These are phyloP conservation scores for Leishmania aethiopica DNA, from an alignment of 208 protist species.

Conservation along the genomic window DNA sequence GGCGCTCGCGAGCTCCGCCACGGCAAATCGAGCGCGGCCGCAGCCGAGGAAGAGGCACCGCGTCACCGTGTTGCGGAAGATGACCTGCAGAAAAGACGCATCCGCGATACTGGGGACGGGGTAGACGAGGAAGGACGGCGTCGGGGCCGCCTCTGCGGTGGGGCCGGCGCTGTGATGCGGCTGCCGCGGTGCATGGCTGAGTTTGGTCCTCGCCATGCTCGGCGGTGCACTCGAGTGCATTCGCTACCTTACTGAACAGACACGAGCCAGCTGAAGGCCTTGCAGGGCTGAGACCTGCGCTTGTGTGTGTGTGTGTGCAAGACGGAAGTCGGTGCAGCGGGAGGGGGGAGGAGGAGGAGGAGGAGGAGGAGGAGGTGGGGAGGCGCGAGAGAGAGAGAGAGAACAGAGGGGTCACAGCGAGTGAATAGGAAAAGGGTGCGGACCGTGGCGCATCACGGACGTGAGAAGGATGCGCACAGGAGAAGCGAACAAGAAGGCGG, in stretches of 20 bases:
- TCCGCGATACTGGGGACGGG: constrained; percentile 70
- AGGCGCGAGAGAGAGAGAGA: no score
- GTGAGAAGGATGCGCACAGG: background rate
- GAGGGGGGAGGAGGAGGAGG: background rate
- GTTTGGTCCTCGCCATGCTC: background rate
- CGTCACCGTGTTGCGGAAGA: constrained; percentile 53
- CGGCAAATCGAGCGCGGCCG: constrained; percentile 55
- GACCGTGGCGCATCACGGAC: no score
- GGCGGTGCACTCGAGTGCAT: background rate
- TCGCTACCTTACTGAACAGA: background rate
- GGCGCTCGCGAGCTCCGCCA: constrained; percentile 59
- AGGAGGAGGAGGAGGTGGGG: no score
- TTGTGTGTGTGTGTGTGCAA: background rate
- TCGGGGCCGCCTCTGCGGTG: background rate
- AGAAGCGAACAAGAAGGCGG: background rate
- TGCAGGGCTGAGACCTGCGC: background rate
- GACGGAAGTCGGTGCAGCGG: no score
- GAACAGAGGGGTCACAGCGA: no score
- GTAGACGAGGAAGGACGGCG: constrained; percentile 68
- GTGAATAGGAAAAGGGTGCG: no score
- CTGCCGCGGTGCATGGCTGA: background rate
- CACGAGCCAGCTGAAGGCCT: background rate
- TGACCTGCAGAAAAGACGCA: constrained; percentile 61
- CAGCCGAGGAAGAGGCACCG: constrained; percentile 72
- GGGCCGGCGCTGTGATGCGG: background rate